These are phyloP conservation scores for Kwoniella bestiolae DNA, from an alignment of 768 basidiomycete genomes.

Conservation along the genomic window DNA sequence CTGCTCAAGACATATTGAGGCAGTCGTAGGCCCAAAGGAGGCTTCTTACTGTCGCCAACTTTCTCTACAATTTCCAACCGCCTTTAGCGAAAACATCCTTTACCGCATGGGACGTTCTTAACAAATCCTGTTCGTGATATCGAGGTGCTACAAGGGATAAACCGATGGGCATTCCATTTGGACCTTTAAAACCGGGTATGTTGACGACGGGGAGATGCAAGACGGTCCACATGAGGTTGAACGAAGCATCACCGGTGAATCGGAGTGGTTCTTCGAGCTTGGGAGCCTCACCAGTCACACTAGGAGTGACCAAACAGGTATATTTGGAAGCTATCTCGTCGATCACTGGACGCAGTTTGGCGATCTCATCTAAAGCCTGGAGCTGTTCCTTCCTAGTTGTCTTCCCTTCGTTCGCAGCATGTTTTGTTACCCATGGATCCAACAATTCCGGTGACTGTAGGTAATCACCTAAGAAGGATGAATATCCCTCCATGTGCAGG, in stretches of 20 bases:
- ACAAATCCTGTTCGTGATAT: conserved; percentile 22
- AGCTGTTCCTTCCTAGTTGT: conserved; percentile 24
- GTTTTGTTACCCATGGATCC: conserved; percentile 27
- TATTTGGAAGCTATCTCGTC: conserved; percentile 24
- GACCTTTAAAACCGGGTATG: conserved; percentile 27
- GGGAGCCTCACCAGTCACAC: conserved; percentile 27
- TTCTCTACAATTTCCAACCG: conserved; percentile 13
- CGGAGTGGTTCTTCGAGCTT: conserved; percentile 24
- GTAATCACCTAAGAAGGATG: conserved; percentile 27
- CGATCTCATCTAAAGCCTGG: conserved; percentile 24
- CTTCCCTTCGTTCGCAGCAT: conserved; percentile 19
- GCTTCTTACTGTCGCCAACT: too few relatives aligned
- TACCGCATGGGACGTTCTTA: conserved; percentile 12
- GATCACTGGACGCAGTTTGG: conserved; percentile 25
- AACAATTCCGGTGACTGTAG: conserved; percentile 15
- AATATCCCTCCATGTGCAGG: conserved; percentile 28
- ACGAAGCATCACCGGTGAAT: conserved; percentile 29
- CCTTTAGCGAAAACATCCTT: conserved; percentile 22
- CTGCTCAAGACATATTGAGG: too few relatives aligned
- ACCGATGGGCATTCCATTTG: conserved; percentile 27
- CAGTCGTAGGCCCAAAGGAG: too few relatives aligned
- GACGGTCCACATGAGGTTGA: conserved; percentile 32
- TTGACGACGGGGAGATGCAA: conserved; percentile 24
- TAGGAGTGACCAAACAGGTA: conserved; percentile 24
- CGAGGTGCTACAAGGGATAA: conserved; percentile 22